These are phyloP conservation scores for Calocera cornea DNA, from an alignment of 768 basidiomycete species.

Conservation along the genomic window DNA sequence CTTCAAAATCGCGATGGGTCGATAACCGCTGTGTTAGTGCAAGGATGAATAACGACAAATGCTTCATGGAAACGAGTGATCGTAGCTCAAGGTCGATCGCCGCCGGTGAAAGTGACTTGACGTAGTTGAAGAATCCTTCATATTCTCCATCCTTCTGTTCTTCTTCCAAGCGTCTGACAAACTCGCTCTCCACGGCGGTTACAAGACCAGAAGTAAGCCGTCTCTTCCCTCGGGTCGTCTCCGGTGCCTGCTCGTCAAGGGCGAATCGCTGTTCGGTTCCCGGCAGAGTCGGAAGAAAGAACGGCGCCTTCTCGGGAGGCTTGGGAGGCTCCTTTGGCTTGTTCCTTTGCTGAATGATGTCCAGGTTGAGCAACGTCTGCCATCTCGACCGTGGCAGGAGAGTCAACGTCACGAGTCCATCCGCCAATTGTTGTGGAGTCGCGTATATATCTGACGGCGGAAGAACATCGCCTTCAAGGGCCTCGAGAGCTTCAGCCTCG, in stretches of 20 bases:
- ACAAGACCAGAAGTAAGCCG: conserved; percentile 39
- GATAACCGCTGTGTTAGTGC: conserved; percentile 58
- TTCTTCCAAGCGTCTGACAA: conserved; percentile 47
- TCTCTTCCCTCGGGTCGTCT: conserved; percentile 34
- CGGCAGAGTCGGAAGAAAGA: conserved; percentile 87
- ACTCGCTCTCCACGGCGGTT: conserved; percentile 47
- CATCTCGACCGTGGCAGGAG: conserved; percentile 83
- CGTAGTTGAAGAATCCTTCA: conserved; percentile 68
- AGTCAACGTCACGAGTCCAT: conserved; percentile 85
- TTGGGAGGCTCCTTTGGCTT: conserved; percentile 94
- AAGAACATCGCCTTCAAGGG: conserved; percentile 43
- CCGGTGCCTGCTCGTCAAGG: conserved; percentile 28
- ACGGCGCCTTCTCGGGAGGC: conserved; percentile 87
- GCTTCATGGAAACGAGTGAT: conserved; percentile 50
- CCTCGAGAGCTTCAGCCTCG: conserved; percentile 66
- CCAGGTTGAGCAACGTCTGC: conserved; percentile 94
- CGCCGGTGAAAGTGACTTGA: conserved; percentile 79
- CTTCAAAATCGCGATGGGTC: conserved; percentile 86
- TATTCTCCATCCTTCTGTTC: conserved; percentile 50
- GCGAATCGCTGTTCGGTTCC: conserved; percentile 79
- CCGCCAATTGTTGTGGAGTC: conserved; percentile 78
- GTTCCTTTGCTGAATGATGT: conserved; percentile 92
- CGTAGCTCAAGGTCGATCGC: conserved; percentile 84
- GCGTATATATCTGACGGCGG: conserved; percentile 55
- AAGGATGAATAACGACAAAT: conserved; percentile 53